Conservation (phyloP, 352 stramenopile genomes). For the Pythium phragmitis region DNA sequence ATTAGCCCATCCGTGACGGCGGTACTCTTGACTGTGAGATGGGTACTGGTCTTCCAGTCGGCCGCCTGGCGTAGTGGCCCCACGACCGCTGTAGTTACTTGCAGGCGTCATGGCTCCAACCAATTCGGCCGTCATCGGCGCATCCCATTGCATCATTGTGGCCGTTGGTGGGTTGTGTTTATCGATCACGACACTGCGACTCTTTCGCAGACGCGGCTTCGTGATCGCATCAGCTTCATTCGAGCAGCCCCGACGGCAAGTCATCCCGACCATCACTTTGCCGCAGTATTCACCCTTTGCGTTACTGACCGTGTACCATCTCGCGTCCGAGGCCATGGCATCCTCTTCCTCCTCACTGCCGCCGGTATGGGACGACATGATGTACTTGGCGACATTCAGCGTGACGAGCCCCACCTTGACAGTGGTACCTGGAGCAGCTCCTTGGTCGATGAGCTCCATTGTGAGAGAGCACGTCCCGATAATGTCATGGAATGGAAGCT, state of each 20-base stretch:
- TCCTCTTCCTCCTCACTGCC: constrained; percentile 59
- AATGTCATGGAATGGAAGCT: constrained; percentile 68
- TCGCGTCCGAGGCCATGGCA: constrained; percentile 65
- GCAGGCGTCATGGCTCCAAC: constrained; percentile 27
- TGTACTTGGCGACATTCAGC: constrained; percentile 81
- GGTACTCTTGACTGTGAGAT: constrained; percentile 32
- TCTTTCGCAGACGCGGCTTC: constrained; percentile 71
- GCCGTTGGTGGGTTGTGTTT: constrained; percentile 64
- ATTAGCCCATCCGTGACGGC: constrained; percentile 75
- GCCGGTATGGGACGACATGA: constrained; percentile 54
- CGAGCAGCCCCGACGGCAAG: constrained; percentile 42
- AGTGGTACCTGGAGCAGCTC: constrained; percentile 24
- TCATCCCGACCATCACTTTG: constrained; percentile 81
- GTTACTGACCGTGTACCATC: constrained; percentile 88
- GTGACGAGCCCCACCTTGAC: constrained; percentile 62
- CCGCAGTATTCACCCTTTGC: constrained; percentile 85
- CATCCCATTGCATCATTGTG: constrained; percentile 76
- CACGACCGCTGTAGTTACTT: constrained; percentile 19
- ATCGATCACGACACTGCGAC: constrained; percentile 74
- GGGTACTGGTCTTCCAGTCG: constrained; percentile 17
- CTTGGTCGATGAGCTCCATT: constrained; percentile 73
- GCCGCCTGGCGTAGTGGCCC: constrained; percentile 15
- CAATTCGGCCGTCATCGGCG: constrained; percentile 13
- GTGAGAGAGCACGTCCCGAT: constrained; percentile 78
- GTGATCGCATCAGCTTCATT: constrained; percentile 21